phyloP scores from a whole-genome alignment of 1,284 basidiomycete genomes.

The Peniophora sp. region DNA sequence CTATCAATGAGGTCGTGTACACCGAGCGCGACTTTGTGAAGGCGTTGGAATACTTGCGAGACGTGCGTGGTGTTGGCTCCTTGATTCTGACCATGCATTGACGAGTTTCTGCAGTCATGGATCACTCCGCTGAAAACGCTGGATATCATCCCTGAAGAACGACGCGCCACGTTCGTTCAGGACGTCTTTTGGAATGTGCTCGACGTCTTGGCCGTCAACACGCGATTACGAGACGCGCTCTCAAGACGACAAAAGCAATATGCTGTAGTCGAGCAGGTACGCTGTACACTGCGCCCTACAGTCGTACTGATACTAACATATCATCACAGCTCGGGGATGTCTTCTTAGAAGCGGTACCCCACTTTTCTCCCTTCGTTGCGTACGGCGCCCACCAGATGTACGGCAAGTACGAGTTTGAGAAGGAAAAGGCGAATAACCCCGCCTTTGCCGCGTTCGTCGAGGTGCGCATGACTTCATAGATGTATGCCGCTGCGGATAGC shows the following conservation, averaged over 20 bases:
- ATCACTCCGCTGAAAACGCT: conserved; percentile 75
- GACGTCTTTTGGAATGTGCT: conserved; percentile 99
- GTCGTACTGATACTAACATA: too few relatives aligned
- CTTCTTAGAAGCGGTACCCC: conserved; percentile 80
- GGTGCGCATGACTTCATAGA: conserved; percentile 34
- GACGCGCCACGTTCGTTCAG: conserved; percentile 82
- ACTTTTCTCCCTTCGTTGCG: conserved; percentile 88
- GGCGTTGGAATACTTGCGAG: conserved; percentile 96
- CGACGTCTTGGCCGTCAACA: conserved; percentile 92
- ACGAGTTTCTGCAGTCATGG: conserved; percentile 68
- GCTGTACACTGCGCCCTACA: too few relatives aligned
- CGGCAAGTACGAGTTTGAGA: conserved; percentile 98
- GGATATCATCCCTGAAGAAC: conserved; percentile 72
- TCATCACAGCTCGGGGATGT: conserved; percentile 59
- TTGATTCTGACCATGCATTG: conserved; percentile 2
- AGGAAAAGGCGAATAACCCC: conserved; percentile 90
- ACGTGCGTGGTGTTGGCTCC: conserved; percentile 51
- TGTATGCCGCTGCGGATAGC: conserved; percentile 2
- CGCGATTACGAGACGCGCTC: conserved; percentile 83
- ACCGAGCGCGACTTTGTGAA: conserved; percentile 97
- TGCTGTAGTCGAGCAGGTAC: conserved; percentile 83
- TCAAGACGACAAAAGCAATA: conserved; percentile 94
- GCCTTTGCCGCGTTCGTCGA: conserved; percentile 97
- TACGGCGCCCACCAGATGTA: conserved; percentile 98
- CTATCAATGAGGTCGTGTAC: conserved; percentile 98